Base-by-base conservation (phyloP, 768 basidiomycete genomes). In the Trametes cubensis region DNA sequence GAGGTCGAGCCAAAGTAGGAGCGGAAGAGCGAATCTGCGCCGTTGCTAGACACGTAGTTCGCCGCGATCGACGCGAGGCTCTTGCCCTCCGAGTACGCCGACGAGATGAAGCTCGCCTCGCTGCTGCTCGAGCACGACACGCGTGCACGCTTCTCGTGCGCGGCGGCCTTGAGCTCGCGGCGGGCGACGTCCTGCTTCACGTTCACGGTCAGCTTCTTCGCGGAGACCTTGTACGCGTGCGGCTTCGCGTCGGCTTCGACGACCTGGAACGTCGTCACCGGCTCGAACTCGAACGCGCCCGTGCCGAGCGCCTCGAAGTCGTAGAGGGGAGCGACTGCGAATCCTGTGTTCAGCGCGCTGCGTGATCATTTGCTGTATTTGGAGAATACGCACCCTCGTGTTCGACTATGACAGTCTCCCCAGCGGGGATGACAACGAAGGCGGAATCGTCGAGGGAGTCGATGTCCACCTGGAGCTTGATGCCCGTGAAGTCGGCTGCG, bases 261-360 rank as follows among this genome's bases (percentile, higher is more conserved):
- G 23, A 75, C 69, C 61, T 74, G 69, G 74, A 82, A 81, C 55
- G 71, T 73, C 15, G 74, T 73, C 26, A 75, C 65, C 18, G 80
- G 80, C 40, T 69, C 71, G 65, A 82, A 79, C 28, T 72, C 70
- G 72, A 74, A 81, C 15, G 69, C 71, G 8, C 80, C 80, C 13
- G 75, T 64, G 45, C 80, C 80, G 51, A 70, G 71, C 26, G 75
- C 62, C 13, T 74, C 72, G 62, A 82, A 81, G 70, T 81, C 75
- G 70, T 71, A 81, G 41, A 82, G 71, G 2, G 76, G 63, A 18
- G 76, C 75, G 52, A 81, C 78, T 80, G 25, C 57, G 17, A 21
- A 38, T 10, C 34, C 34, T 34, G 11, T 34, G 4, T 34, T 34
- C 34, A 34, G 34, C 10, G 10, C 10, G 34, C 34, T 11, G 34